These are phyloP conservation scores for Leccinum laetum DNA, from an alignment of 1,284 basidiomycete genomes.

Conservation along the genomic window DNA sequence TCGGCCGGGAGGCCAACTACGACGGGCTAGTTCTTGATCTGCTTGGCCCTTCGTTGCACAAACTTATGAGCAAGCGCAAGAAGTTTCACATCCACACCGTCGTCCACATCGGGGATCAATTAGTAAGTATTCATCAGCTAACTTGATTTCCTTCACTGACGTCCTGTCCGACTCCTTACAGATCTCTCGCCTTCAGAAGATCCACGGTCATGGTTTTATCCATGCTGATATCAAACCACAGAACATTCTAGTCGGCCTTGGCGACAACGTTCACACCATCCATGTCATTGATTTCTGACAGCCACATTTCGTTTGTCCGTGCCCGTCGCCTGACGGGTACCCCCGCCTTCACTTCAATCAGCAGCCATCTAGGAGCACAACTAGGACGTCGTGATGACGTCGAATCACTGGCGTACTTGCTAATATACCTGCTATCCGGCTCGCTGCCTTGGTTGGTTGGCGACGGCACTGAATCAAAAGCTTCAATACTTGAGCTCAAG, in stretches of 20 bases:
- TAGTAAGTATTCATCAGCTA: background rate
- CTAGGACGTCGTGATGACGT: background rate
- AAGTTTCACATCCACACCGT: background rate
- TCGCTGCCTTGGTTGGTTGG: background rate
- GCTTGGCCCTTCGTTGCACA: background rate
- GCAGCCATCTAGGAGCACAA: background rate
- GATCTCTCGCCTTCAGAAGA: background rate
- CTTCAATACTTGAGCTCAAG: background rate
- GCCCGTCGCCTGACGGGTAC: background rate
- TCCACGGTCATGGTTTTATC: background rate
- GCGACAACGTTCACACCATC: background rate
- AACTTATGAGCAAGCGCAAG: background rate
- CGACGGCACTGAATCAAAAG: no score
- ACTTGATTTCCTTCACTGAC: background rate
- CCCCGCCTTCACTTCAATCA: background rate
- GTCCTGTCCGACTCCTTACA: background rate
- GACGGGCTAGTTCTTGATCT: background rate
- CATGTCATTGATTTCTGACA: background rate
- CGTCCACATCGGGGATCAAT: background rate
- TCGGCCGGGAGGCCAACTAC: background rate
- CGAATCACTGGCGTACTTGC: background rate
- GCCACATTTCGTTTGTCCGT: background rate
- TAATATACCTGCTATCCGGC: background rate
- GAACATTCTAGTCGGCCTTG: background rate
- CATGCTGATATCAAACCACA: slow-evolving; percentile 1